Base-by-base conservation (phyloP, 2,329 filamentous ascomycete genomes). In the Rhynchosporium secalis region DNA sequence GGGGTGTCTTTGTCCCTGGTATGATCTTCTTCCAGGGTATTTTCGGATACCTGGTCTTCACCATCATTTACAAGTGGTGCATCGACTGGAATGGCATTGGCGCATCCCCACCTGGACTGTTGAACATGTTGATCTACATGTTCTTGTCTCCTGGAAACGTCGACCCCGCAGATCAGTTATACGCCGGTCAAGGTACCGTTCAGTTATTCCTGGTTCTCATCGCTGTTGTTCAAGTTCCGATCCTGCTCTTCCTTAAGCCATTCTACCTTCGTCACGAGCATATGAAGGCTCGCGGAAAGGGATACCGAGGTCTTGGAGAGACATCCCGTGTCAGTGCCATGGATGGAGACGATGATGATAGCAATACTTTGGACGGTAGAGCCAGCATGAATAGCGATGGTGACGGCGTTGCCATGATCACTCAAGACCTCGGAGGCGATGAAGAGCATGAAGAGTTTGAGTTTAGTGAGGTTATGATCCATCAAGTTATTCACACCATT, bases 121-220 rank as follows among this genome's bases (percentile, higher is more conserved):
- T 99, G 66, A 99, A 99, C 83, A 98, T 98, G 94, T 82, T 99
- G 73, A 99, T 99, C 73, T 97, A 97, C 84, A 99, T 99, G 96
- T 99, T 99, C 81, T 79, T 99, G 69, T 86, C 88, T 67, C 95
- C 95, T 3, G 92, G 92, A 57, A 90, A 77, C 0, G 74, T 88
- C 15, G 88, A 90, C 8, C 43, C 43, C 5, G 43, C n/a, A 55
- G 85, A 91, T 65, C 83, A 83, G 56, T 82, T 99, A 4, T 99
- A 96, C 75, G 26, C 80, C 28, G 91, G 91, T 47, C 95, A 99
- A 76, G 84, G 81, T 13, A 75, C 75, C 2, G 83, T 99, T 0
- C 95, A 99, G 76, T 79, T 91, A 12, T 75, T 90, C 58, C 80
- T 99, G 41, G 79, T 99, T 28, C 82, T 96, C 33, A 76, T 98